Conservation (phyloP, 306 rosid genomes). For the Sicyos baderoa region DNA sequence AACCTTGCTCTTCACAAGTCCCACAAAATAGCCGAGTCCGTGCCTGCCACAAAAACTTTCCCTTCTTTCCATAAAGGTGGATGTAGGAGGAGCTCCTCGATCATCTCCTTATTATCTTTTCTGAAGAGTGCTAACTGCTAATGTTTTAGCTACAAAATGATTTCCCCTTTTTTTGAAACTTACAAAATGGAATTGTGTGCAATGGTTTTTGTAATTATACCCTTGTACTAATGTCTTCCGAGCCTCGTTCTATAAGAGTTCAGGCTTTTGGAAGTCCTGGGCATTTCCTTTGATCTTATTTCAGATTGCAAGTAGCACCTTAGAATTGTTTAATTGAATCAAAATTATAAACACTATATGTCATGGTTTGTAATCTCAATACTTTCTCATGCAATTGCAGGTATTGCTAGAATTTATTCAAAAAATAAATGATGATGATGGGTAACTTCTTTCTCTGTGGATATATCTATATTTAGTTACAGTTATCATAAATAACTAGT, state of each 20-base stretch:
- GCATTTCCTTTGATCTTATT: neutral
- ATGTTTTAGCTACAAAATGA: neutral
- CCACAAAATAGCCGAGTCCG: too few species aligned
- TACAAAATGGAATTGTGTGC: neutral
- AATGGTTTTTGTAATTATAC: neutral
- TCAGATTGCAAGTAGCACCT: neutral
- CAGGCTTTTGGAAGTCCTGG: neutral
- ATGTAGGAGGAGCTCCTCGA: too few species aligned
- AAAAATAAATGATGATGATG: constrained; percentile 83
- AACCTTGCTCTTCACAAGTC: too few species aligned
- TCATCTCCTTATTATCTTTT: too few species aligned
- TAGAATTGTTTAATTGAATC: neutral
- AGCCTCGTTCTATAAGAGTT: neutral
- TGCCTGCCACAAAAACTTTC: too few species aligned
- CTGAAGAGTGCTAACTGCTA: neutral
- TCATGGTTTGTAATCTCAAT: constrained; percentile 1
- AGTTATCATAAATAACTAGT: neutral
- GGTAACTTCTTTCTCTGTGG: constrained; percentile 38
- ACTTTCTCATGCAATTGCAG: constrained; percentile 46
- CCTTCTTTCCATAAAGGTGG: too few species aligned
- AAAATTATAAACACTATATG: neutral
- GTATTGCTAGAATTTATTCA: constrained; percentile 81
- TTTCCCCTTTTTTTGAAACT: too few species aligned
- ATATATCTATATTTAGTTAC: neutral
- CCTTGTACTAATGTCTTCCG: neutral